Conservation (phyloP, 176 grass and related monocot species). For the Stipa capillata region DNA sequence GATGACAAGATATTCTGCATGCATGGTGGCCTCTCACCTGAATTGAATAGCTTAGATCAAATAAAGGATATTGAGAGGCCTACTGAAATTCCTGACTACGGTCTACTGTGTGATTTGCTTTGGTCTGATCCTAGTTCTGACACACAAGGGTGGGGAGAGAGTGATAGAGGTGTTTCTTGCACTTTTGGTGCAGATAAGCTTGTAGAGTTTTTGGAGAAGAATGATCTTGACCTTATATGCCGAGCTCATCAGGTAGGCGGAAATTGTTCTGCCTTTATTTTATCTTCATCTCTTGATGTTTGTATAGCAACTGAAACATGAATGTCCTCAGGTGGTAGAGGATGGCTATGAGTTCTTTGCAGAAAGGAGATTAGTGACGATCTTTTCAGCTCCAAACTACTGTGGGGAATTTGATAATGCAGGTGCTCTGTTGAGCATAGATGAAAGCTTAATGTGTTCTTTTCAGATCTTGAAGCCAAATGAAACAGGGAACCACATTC, state of each 20-base stretch:
- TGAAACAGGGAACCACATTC: constrained; percentile 33
- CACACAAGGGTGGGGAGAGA: constrained; percentile 59
- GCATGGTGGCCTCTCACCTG: constrained; percentile 74
- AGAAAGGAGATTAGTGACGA: constrained; percentile 73
- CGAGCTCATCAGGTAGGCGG: constrained; percentile 52
- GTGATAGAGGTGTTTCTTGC: constrained; percentile 75
- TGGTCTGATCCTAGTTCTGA: constrained; percentile 78
- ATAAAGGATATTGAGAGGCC: constrained; percentile 68
- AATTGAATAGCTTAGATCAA: constrained; percentile 65
- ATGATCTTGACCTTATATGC: constrained; percentile 76
- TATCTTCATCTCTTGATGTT: background rate
- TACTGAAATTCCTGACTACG: constrained; percentile 65
- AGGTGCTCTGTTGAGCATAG: constrained; percentile 74
- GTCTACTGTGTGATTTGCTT: constrained; percentile 70
- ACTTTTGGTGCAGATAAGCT: constrained; percentile 78
- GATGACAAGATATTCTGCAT: constrained; percentile 70
- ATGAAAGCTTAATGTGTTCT: constrained; percentile 68
- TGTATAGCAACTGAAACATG: background rate
- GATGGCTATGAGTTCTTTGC: constrained; percentile 82
- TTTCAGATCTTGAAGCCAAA: constrained; percentile 74
- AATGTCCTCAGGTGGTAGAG: constrained; percentile 51
- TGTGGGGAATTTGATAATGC: constrained; percentile 79
- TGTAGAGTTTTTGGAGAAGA: constrained; percentile 76
- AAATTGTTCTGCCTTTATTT: constrained; percentile 6
- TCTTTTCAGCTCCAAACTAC: constrained; percentile 84